phyloP scores from a whole-genome alignment of 768 basidiomycete species.

The Lyophyllum shimeji region DNA sequence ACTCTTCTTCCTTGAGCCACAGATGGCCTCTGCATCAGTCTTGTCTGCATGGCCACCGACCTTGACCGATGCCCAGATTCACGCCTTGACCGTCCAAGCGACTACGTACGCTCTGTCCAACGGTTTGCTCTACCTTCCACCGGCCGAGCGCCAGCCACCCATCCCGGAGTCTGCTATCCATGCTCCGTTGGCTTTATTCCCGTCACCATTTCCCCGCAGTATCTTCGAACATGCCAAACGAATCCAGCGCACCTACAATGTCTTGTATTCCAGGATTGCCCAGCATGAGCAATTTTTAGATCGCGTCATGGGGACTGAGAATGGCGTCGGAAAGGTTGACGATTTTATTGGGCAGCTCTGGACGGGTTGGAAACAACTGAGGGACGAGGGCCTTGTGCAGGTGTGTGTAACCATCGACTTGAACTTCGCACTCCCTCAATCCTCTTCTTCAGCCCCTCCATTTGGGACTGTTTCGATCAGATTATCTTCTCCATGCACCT shows the following conservation, averaged over 20 bases:
- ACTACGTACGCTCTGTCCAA: constrained; percentile 84
- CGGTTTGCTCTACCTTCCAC: constrained; percentile 81
- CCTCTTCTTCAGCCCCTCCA: constrained; percentile 56
- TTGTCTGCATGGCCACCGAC: constrained; percentile 75
- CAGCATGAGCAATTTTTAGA: constrained; percentile 81
- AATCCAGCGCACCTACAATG: constrained; percentile 80
- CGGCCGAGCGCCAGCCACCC: constrained; percentile 43
- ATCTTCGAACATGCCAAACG: constrained; percentile 65
- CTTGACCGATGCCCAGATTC: constrained; percentile 56
- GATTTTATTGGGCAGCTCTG: constrained; percentile 85
- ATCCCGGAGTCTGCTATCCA: constrained; percentile 77
- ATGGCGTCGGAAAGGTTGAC: constrained; percentile 80
- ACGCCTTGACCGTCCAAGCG: constrained; percentile 60
- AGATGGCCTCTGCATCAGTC: constrained; percentile 34
- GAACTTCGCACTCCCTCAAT: constrained; percentile 2
- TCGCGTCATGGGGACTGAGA: constrained; percentile 74
- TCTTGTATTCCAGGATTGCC: constrained; percentile 82
- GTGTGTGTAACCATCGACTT: constrained; percentile 22
- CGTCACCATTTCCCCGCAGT: constrained; percentile 77
- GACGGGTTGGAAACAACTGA: constrained; percentile 78
- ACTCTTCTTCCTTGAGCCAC: constrained; percentile 4
- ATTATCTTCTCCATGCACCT: constrained; percentile 82
- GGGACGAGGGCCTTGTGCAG: constrained; percentile 58
- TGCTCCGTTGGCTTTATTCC: constrained; percentile 87
- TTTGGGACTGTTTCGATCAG: constrained; percentile 90